Evolutionary conservation across 1,139 yeast genomes (phyloP), one percentile per base, ranked within the genome.

Genomic region (Suhomyces yuchorum): DNA sequence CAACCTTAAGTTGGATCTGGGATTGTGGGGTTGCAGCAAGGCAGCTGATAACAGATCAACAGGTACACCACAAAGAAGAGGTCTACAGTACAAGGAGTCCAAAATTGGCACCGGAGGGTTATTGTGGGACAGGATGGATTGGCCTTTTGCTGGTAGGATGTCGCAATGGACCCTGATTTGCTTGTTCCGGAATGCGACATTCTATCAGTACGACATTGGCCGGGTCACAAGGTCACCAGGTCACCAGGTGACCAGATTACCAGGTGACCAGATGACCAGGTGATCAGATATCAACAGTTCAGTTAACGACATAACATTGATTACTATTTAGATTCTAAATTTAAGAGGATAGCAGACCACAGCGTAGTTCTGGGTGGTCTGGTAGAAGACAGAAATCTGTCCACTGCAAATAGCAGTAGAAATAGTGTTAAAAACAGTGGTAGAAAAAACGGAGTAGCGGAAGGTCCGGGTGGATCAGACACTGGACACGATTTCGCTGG

Each of bases 401-500:
- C n/a, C n/a, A n/a, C n/a, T n/a, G n/a, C n/a, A n/a, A n/a, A n/a
- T n/a, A n/a, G n/a, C n/a, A n/a, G n/a, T n/a, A n/a, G n/a, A n/a
- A n/a, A n/a, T n/a, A n/a, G n/a, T n/a, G n/a, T n/a, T n/a, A n/a
- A n/a, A n/a, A n/a, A n/a, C n/a, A n/a, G n/a, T n/a, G n/a, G n/a
- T n/a, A 34, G 37, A 20, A 23, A 20, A 19, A n/a, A 12, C 11
- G 9, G 23, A 7, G 23, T 20, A 20, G 23, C 4, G 7, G 23
- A 20, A 20, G 23, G 23, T 20, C 3, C 14, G 17, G 8, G 17
- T n/a, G 15, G 18, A 24, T 60, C 68, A 89, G 54, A 89, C 96
- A 61, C 91, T 85, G 9, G 96, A 83, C 40, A 93, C 97, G 65
- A 93, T 92, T 62, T 87, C 96, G 56, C 90, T 84, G 19, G 99